Base-by-base conservation (phyloP, 2,329 filamentous ascomycete genomes). In the Claviceps pazoutovae region DNA sequence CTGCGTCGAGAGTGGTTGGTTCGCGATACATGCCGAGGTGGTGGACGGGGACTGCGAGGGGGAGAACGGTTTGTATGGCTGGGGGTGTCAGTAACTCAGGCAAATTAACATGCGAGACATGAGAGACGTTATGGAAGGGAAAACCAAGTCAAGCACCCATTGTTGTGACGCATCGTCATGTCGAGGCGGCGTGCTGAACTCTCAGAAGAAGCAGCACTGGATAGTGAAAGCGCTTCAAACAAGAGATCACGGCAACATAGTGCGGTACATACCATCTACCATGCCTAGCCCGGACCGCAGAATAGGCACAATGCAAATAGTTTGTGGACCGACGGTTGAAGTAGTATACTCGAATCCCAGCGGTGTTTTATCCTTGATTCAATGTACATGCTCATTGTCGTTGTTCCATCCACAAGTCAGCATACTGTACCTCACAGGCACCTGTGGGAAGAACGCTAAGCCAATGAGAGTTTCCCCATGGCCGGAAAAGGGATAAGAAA, bases 1-100 rank as follows among this genome's bases (percentile, higher is more conserved):
- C 90, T 3, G 90, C 88, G 61, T 88, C 82, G 52, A 96, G 82
- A 45, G 87, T 91, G 52, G 81, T 80, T 54, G 86, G 88, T 66
- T 96, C 90, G 63, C 90, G 88, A 75, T 91, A 97, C 63, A 97
- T 84, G 58, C 93, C 91, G 7, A 97, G 84, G 66, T 97, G 91
- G 72, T 97, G 89, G 57, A 96, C 80, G 6, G 89, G 84, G 36
- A 91, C 86, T 14, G 88, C 78, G 39, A 69, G 65, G 17, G 91
- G 90, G 54, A 97, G 87, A 61, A 97, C 76, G 30, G 82, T 83
- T 71, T 91, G 84, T 44, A 95, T 73, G 26, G 88, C 86, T 86
- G 59, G 13, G 26, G 26, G 13, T 19, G 11, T 21, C 7, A 16
- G 19, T 9, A 17, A 11, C 7, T 39, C 37, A n/a, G n/a, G 2